Evolutionary conservation across 352 stramenopile genomes (phyloP), one percentile per base, ranked within the genome.

Genomic region (Globisporangium recalcitrans): DNA sequence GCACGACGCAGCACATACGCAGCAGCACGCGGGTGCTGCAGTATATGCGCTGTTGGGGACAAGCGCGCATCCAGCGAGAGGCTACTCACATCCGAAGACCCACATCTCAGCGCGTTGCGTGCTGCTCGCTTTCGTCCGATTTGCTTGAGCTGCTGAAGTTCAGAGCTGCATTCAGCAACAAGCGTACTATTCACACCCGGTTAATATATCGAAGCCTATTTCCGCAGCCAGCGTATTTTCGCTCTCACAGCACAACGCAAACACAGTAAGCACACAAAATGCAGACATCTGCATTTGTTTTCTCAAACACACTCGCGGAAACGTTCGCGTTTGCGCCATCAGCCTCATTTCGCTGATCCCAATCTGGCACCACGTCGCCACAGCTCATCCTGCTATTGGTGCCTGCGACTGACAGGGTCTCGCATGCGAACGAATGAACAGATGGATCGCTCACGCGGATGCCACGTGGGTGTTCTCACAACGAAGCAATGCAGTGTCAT

Each of bases 51-150:
- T n/a, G n/a, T n/a, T n/a, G n/a, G n/a, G n/a, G n/a, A n/a, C n/a
- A n/a, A n/a, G n/a, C n/a, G n/a, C 38, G 16, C 14, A 3, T 46
- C 5, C 16, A 3, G 80, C 79, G 68, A 88, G 88, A 16, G 78
- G 80, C 1, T 78, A 90, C 74, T 90, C 90, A 78, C 81, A 92
- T 52, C 52, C 34, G 16, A 31, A 44, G 38, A 48, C 32, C 32
- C 32, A 91, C 82, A 91, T 91, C 59, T 1, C 74, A 27, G 27
- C n/a, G n/a, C 31, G 54, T 13, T 27, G 16, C 9, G 10, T 31
- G n/a, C 26, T 40, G 19, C 24, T 52, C n/a, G 40, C 34, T 60
- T 11, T 47, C 10, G 49, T 8, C 4, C n/a, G n/a, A n/a, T n/a
- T n/a, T n/a, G n/a, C n/a, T n/a, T n/a, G n/a, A 40, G 34, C 11